Evolutionary conservation across 2,329 filamentous ascomycete species (phyloP).

Genomic region (Trichoderma koningiopsis): DNA sequence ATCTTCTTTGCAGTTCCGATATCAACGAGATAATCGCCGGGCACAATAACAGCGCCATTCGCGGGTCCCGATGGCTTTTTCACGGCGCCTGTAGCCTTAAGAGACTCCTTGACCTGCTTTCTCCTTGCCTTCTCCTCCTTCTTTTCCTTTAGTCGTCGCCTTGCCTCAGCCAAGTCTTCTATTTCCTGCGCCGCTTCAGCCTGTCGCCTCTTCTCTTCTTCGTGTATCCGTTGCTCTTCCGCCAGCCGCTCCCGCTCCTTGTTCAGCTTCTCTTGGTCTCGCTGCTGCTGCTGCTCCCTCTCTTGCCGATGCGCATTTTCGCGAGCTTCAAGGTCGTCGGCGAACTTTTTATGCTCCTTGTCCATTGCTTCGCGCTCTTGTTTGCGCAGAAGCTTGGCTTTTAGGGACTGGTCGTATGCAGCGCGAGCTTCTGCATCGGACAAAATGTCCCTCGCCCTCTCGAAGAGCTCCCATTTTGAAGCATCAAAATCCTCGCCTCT

Average conservation of each 20-base stretch:
- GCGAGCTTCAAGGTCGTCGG: conserved; percentile 80
- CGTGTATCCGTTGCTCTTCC: conserved; percentile 42
- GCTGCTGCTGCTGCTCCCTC: conserved; percentile 51
- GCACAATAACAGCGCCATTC: conserved; percentile 42
- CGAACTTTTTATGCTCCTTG: conserved; percentile 71
- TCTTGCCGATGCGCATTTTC: conserved; percentile 68
- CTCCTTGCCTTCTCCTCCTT: conserved; percentile 45
- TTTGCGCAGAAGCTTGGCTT: conserved; percentile 69
- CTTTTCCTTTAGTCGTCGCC: conserved; percentile 43
- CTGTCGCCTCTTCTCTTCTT: conserved; percentile 42
- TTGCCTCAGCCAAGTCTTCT: conserved; percentile 43
- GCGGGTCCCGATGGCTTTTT: conserved; percentile 34
- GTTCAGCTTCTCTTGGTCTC: conserved; percentile 40
- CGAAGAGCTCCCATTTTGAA: conserved; percentile 81
- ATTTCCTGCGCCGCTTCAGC: conserved; percentile 44
- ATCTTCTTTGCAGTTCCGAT: conserved; percentile 36
- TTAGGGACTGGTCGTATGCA: conserved; percentile 76
- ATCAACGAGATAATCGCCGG: conserved; percentile 40
- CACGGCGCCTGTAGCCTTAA: conserved; percentile 33
- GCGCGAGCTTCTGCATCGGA: conserved; percentile 69
- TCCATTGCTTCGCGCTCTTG: conserved; percentile 74
- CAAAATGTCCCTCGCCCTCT: conserved; percentile 84
- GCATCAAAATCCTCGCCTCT: conserved; percentile 73
- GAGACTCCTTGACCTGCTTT: conserved; percentile 42
- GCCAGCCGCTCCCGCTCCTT: conserved; percentile 43